Evolutionary conservation across 2,329 filamentous ascomycete genomes (phyloP).

Genomic region (Clonostachys rosea): DNA sequence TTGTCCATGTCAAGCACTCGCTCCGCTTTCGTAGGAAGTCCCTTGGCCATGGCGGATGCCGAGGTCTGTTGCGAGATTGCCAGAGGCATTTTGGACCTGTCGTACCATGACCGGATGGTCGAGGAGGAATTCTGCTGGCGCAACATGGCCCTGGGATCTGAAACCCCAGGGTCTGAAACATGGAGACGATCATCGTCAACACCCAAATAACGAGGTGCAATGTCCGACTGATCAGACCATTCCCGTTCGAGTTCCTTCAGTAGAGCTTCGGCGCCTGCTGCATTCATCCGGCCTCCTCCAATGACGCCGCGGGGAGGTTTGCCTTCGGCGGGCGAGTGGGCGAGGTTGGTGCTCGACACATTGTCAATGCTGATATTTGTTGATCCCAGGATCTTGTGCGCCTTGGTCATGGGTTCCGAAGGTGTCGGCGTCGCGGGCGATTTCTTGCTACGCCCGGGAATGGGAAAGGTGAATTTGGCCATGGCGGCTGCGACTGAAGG

Average conservation of each 20-base stretch:
- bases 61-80: slow-evolving; percentile 57
- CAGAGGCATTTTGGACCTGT: slow-evolving; percentile 49
- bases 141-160: slow-evolving; percentile 35
- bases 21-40: slow-evolving; percentile 41
- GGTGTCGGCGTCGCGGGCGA: slow-evolving; percentile 15
- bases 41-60: slow-evolving; percentile 53
- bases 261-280: no score
- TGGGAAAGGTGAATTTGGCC: slow-evolving; percentile 18
- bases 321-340: slow-evolving; percentile 36
- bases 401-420: slow-evolving; percentile 38
- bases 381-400: slow-evolving; percentile 44
- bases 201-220: slow-evolving; percentile 26
- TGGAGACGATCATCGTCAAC: slow-evolving; percentile 9
- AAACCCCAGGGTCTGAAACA: slow-evolving; percentile 12
- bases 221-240: slow-evolving; percentile 43
- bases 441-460: slow-evolving; percentile 41
- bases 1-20: slow-evolving; percentile 40
- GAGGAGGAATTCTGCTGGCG: slow-evolving; percentile 47
- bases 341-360: slow-evolving; percentile 35
- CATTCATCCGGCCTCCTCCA: background rate
- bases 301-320: slow-evolving; percentile 17
- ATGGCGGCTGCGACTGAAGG: slow-evolving; percentile 7
- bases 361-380: slow-evolving; percentile 37
- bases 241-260: slow-evolving; percentile 1
- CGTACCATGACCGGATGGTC: slow-evolving; percentile 53